phyloP scores from a whole-genome alignment of 2,329 filamentous ascomycete species.

The Boeremia exigua region DNA sequence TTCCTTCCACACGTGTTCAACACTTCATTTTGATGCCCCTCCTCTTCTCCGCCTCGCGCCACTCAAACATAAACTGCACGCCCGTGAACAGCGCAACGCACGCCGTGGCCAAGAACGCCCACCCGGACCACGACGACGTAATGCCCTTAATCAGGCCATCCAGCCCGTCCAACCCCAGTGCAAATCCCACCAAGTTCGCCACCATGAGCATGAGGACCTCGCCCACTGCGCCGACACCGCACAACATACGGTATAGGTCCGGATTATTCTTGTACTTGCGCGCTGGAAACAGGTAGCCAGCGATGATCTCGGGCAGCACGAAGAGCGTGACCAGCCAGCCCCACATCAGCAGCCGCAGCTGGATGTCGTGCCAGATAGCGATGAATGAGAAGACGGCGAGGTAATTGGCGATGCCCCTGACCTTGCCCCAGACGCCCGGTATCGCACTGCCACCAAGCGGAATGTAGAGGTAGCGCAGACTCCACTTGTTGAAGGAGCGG shows the following conservation, averaged over 20 bases:
- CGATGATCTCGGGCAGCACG: slow-evolving; percentile 85
- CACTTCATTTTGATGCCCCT: slow-evolving; percentile 85
- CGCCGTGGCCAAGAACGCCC: slow-evolving; percentile 74
- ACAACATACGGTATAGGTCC: slow-evolving; percentile 78
- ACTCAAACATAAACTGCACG: slow-evolving; percentile 95
- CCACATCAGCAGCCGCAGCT: slow-evolving; percentile 89
- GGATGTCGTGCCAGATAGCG: slow-evolving; percentile 96
- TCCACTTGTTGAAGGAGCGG: slow-evolving; percentile 92
- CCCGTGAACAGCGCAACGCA: slow-evolving; percentile 81
- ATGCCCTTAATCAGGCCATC: slow-evolving; percentile 78
- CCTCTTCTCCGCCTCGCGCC: slow-evolving; percentile 82
- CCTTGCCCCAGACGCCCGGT: slow-evolving; percentile 50
- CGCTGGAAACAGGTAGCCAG: slow-evolving; percentile 73
- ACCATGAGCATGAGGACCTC: slow-evolving; percentile 96
- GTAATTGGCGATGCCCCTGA: slow-evolving; percentile 74
- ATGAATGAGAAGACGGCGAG: slow-evolving; percentile 93
- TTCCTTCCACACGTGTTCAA: slow-evolving; percentile 47
- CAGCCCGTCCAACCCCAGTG: slow-evolving; percentile 86
- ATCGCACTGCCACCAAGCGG: slow-evolving; percentile 76
- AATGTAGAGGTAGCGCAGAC: slow-evolving; percentile 91
- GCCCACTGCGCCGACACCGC: slow-evolving; percentile 77
- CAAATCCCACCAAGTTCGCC: slow-evolving; percentile 94
- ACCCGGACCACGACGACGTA: slow-evolving; percentile 74
- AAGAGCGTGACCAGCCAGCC: slow-evolving; percentile 96
- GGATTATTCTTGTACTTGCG: slow-evolving; percentile 73